Conservation (phyloP, 352 stramenopile genomes). For the Phytophthora constricta region DNA sequence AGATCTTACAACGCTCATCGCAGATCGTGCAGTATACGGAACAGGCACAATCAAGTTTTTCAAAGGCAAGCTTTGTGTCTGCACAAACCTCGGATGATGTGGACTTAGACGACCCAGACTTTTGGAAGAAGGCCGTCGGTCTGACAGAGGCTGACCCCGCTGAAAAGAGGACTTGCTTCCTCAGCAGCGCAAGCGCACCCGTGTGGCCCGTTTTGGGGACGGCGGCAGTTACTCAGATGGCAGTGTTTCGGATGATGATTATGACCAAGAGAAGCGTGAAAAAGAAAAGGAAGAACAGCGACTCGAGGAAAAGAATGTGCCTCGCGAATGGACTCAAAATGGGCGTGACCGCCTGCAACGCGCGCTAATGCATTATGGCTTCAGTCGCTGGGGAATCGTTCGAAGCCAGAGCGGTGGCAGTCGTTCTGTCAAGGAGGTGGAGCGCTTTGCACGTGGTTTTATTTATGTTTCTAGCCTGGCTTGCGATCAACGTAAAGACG, state of each 20-base stretch:
- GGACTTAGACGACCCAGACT: constrained; percentile 98
- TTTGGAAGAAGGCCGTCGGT: constrained; percentile 99
- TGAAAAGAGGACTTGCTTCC: constrained; percentile 69
- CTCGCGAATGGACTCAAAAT: constrained; percentile 88
- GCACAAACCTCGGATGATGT: constrained; percentile 92
- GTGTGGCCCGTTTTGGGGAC: constrained; percentile 82
- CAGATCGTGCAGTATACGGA: constrained; percentile 89
- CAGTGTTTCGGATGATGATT: constrained; percentile 71
- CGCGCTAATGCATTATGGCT: constrained; percentile 89
- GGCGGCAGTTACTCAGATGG: constrained; percentile 70
- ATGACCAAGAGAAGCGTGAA: constrained; percentile 52
- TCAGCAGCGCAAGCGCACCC: constrained; percentile 87
- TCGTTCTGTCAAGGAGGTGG: constrained; percentile 83
- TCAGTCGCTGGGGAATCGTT: constrained; percentile 89
- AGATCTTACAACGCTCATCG: constrained; percentile 93
- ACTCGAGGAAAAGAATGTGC: constrained; percentile 68
- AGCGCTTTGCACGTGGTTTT: constrained; percentile 86
- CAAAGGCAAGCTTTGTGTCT: constrained; percentile 93
- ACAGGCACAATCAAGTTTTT: constrained; percentile 89
- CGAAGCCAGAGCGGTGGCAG: constrained; percentile 88
- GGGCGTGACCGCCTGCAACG: constrained; percentile 84
- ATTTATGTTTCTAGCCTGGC: constrained; percentile 86
- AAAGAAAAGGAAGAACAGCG: constrained; percentile 64
- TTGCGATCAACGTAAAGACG: constrained; percentile 78
- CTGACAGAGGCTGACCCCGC: constrained; percentile 73